Percentiles rank a stretch among this genome's conserved stretches.
Evolutionary conservation across 164 flowering plant species (phyloP).

Genomic region (Dillenia turbinata): DNA sequence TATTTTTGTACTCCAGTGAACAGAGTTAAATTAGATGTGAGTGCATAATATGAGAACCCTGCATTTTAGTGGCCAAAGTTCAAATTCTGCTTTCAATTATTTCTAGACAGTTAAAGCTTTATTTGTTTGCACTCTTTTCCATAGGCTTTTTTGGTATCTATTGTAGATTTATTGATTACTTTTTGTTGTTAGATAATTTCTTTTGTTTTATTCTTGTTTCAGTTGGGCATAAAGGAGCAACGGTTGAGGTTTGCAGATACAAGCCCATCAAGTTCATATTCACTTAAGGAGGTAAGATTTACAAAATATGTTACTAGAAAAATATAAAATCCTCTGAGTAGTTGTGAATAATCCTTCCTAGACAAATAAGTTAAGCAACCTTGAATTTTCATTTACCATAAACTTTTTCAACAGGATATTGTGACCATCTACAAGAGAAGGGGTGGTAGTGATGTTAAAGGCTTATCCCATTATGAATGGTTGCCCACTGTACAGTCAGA

Average conservation of each 20-base stretch:
- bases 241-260: conserved; percentile 65
- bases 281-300: conserved; percentile 61
- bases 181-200: too few species aligned
- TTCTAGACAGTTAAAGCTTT: not conserved
- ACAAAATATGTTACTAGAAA: not conserved
- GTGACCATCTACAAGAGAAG: conserved; percentile 62
- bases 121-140: conserved; percentile 1
- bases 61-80: too few species aligned
- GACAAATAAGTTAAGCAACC: too few species aligned
- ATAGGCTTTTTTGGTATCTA: not conserved
- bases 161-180: too few species aligned
- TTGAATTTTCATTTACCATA: too few species aligned
- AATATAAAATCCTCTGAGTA: not conserved
- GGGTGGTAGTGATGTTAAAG: conserved; percentile 69
- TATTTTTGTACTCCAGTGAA: too few species aligned
- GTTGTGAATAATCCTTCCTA: too few species aligned
- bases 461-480: conserved; percentile 69
- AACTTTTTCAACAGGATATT: conserved; percentile 45
- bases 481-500: conserved; percentile 65
- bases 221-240: conserved; percentile 63
- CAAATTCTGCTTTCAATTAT: too few species aligned
- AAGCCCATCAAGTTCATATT: conserved; percentile 59
- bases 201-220: conserved; percentile 18
- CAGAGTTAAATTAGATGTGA: too few species aligned
- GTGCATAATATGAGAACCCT: too few species aligned